A percentile compares a stretch with the other conserved stretches of the same genome.
Evolutionary conservation across 768 basidiomycete genomes (phyloP).

Genomic region (Hypholoma sublateritium): DNA sequence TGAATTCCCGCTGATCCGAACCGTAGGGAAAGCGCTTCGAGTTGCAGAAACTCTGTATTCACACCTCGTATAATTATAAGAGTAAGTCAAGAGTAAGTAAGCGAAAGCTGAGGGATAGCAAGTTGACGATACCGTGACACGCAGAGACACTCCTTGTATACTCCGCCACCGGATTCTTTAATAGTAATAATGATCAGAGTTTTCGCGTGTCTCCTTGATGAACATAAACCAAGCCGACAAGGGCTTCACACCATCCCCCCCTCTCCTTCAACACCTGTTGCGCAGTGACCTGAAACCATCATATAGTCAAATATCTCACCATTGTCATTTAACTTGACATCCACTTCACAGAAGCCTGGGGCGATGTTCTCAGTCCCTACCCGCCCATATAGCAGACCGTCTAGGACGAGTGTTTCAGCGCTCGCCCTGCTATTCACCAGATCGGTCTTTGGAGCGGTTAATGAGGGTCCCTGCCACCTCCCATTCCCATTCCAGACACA

Average conservation of each 20-base stretch:
- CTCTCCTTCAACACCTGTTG: constrained; percentile 5
- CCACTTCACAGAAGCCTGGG: constrained; percentile 20
- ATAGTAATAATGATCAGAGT: neutral
- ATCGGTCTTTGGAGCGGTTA: neutral
- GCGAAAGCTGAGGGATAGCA: too few species aligned
- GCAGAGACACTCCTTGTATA: too few species aligned
- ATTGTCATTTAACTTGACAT: constrained; percentile 21
- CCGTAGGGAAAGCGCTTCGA: too few species aligned
- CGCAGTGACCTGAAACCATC: constrained; percentile 24
- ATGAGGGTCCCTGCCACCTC: constrained; percentile 13
- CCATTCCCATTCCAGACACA: constrained; percentile 18
- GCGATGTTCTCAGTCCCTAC: constrained; percentile 11
- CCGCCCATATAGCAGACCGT: constrained; percentile 5
- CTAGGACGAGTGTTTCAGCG: neutral
- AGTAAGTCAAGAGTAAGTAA: too few species aligned
- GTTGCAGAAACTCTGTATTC: too few species aligned
- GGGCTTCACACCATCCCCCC: constrained; percentile 16
- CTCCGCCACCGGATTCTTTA: too few species aligned
- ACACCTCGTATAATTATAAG: too few species aligned
- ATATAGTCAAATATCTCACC: constrained; percentile 15
- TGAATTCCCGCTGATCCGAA: too few species aligned
- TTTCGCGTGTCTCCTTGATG: constrained; percentile 8
- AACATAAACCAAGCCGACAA: constrained; percentile 23
- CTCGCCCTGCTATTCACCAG: neutral
- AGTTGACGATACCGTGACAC: too few species aligned